Base-by-base conservation (phyloP, 345 rosid species). In the Gossypium anomalum region DNA sequence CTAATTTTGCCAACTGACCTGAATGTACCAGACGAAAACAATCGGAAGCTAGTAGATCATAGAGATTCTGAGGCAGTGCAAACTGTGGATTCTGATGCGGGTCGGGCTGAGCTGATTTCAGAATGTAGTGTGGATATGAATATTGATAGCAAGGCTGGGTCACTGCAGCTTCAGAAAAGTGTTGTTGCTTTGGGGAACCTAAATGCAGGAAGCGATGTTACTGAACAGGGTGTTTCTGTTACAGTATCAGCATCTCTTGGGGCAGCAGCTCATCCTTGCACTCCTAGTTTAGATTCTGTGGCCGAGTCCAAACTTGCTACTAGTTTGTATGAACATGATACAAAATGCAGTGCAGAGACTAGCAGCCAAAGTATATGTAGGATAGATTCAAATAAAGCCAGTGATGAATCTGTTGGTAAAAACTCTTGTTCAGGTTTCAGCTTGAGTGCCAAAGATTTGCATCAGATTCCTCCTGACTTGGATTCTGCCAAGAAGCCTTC, bases 401-500 rank as follows among this genome's bases (percentile, higher is more conserved):
- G 70, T 63, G 76, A 64, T 77, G 61, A 74, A 68, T 77, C 80
- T 76, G 82, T 78, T 70, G 79, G 77, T 72, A 71, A 78, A 55
- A 78, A 57, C 71, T 72, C 81, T 25, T 72, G 74, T 78, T 82
- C 87, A 25, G 78, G 75, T 70, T 80, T 78, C 77, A 74, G 76
- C 71, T 44, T 44, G 20, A 29, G 20, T 70, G 66, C 78, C 12
- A 83, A 79, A 41, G 81, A 76, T 45, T 38, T 61, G 68, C 85
- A 80, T 78, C 83, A 77, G 70, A 85, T 59, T 70, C 78, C 87
- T n/a, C 63, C 72, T 23, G 80, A 73, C 64, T 64, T 84, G 74
- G 79, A 78, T 59, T 68, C 82, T 17, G 74, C 72, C 11, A 81
- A 62, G 19, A 81, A 84, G 61, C 72, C 83, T 71, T 68, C 70